phyloP scores from a whole-genome alignment of 805 yeast genomes.

The Starmera pachycereana region DNA sequence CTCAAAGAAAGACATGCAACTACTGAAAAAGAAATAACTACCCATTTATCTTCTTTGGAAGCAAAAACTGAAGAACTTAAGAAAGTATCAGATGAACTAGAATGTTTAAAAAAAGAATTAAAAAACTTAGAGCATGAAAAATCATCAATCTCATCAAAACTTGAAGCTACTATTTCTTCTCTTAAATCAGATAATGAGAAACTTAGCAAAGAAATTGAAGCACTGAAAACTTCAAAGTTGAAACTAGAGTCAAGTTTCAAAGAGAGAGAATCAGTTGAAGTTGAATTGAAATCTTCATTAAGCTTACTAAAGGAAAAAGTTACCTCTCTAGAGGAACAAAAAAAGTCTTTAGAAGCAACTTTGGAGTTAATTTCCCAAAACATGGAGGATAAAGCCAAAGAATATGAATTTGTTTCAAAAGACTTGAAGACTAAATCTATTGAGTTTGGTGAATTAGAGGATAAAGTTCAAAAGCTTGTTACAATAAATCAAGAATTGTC shows the following conservation, averaged over 20 bases:
- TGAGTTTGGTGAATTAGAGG: neutral
- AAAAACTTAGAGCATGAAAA: neutral
- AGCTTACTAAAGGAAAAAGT: conserved; percentile 16
- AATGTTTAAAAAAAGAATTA: conserved; percentile 1
- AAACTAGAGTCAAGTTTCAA: conserved; percentile 16
- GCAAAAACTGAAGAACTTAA: neutral
- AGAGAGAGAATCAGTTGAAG: conserved; percentile 20
- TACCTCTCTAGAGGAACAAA: conserved; percentile 20
- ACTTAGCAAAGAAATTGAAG: conserved; percentile 5
- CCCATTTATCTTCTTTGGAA: neutral
- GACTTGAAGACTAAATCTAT: conserved; percentile 4
- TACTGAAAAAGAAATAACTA: neutral
- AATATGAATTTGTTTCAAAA: conserved; percentile 10
- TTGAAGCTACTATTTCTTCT: neutral
- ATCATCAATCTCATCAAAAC: neutral
- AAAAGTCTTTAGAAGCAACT: conserved; percentile 22
- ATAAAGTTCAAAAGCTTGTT: too few relatives aligned
- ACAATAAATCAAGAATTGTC: neutral
- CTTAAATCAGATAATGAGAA: conserved; percentile 1
- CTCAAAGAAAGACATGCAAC: neutral
- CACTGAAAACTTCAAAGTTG: conserved; percentile 3
- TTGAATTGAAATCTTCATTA: conserved; percentile 17
- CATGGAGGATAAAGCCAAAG: conserved; percentile 18
- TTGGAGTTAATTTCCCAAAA: conserved; percentile 23
- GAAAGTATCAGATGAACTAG: conserved; percentile 6